A percentile compares a stretch with the other conserved stretches of the same genome.
phyloP scores from a whole-genome alignment of 2,329 filamentous ascomycete species.

The Fusarium algeriense region DNA sequence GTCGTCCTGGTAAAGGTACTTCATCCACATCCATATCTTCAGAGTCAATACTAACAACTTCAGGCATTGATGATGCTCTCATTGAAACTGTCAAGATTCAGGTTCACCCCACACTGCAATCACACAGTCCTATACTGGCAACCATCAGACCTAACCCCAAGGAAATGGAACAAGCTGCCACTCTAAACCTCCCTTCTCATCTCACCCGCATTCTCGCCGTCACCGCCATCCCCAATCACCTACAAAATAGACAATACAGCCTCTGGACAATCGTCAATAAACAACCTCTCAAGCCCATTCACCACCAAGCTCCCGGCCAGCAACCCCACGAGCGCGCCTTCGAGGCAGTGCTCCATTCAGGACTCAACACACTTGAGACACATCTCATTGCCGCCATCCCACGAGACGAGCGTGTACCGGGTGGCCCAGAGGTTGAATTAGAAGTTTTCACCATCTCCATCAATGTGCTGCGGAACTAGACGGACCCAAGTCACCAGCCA shows the following conservation, averaged over 20 bases:
- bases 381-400: constrained; percentile 80
- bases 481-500: neutral
- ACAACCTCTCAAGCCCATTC: constrained; percentile 65
- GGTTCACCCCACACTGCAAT: constrained; percentile 75
- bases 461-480: constrained; percentile 70
- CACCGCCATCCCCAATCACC: constrained; percentile 71
- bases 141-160: constrained; percentile 74
- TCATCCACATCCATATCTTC: neutral
- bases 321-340: constrained; percentile 75
- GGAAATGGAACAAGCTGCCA: constrained; percentile 77
- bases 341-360: constrained; percentile 77
- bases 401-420: constrained; percentile 66
- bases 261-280: constrained; percentile 80
- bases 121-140: constrained; percentile 71
- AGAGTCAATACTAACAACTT: constrained; percentile 38
- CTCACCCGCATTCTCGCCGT: constrained; percentile 79
- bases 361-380: constrained; percentile 82
- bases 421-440: constrained; percentile 75
- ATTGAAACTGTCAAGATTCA: constrained; percentile 74
- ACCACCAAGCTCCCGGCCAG: constrained; percentile 66
- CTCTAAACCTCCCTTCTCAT: constrained; percentile 74
- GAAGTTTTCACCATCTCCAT: constrained; percentile 83
- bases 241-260: constrained; percentile 78
- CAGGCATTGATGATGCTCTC: constrained; percentile 71
- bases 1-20: constrained; percentile 59